phyloP scores from a whole-genome alignment of 2,329 filamentous ascomycete genomes.

The Aspergillus terreus region DNA sequence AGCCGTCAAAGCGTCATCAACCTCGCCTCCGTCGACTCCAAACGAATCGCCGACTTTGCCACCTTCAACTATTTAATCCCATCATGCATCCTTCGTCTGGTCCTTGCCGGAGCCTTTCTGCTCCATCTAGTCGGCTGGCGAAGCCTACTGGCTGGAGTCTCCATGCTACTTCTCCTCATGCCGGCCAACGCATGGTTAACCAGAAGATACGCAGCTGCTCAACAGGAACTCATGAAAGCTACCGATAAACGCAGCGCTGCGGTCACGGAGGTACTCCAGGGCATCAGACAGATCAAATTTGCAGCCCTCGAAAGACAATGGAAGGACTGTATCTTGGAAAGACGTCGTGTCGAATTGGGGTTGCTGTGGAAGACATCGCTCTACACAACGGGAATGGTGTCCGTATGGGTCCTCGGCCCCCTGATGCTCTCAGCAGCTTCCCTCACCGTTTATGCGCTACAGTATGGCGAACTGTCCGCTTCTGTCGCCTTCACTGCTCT shows the following conservation, averaged over 20 bases:
- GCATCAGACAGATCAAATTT: slow-evolving; percentile 80
- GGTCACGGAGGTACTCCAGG: slow-evolving; percentile 69
- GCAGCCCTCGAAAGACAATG: slow-evolving; percentile 70
- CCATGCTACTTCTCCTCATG: slow-evolving; percentile 59
- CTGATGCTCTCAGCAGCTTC: slow-evolving; percentile 70
- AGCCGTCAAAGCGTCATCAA: slow-evolving; percentile 71
- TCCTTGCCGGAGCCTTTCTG: slow-evolving; percentile 63
- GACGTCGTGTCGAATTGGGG: slow-evolving; percentile 61
- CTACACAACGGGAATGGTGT: slow-evolving; percentile 60
- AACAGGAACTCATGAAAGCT: slow-evolving; percentile 69
- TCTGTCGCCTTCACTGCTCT: slow-evolving; percentile 77
- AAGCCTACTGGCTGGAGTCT: slow-evolving; percentile 61
- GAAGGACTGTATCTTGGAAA: slow-evolving; percentile 64
- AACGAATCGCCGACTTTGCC: slow-evolving; percentile 64
- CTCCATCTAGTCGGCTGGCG: slow-evolving; percentile 66
- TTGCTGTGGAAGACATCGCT: slow-evolving; percentile 64
- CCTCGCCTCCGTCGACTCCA: slow-evolving; percentile 70
- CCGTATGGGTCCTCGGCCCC: slow-evolving; percentile 68
- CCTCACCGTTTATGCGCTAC: slow-evolving; percentile 62
- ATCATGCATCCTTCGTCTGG: slow-evolving; percentile 58
- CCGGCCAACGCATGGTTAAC: slow-evolving; percentile 66
- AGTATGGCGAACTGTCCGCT: slow-evolving; percentile 62
- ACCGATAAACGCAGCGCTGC: slow-evolving; percentile 70
- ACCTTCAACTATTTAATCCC: slow-evolving; percentile 63
- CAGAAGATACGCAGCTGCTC: slow-evolving; percentile 59